Conservation (phyloP, 768 basidiomycete species). For the Leccinellum albellum region DNA sequence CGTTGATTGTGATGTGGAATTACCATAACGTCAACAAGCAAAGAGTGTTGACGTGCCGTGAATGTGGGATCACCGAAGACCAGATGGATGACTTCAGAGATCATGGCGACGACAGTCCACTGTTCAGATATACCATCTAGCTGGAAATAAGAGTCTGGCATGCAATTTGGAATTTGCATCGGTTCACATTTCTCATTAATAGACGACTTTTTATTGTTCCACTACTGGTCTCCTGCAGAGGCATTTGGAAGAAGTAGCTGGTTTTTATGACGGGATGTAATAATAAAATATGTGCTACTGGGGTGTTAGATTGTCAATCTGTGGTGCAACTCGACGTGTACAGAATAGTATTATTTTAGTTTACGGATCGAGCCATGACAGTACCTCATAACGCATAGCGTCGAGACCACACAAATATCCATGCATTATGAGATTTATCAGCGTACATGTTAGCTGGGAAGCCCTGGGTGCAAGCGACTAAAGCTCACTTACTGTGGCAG, state of each 20-base stretch:
- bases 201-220: not conserved
- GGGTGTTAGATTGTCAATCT: not conserved
- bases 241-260: too few species aligned
- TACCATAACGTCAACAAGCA: constrained; percentile 44
- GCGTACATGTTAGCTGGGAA: too few species aligned
- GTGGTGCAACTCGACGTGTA: not conserved
- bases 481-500: too few species aligned
- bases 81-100: constrained; percentile 39
- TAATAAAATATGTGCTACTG: too few species aligned
- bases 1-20: constrained; percentile 41
- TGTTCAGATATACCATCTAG: constrained; percentile 42
- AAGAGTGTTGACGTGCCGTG: constrained; percentile 41
- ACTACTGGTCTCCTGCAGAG: too few species aligned
- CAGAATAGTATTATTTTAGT: not conserved
- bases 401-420: too few species aligned
- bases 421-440: too few species aligned
- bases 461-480: too few species aligned
- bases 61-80: constrained; percentile 40
- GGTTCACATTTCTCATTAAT: not conserved
- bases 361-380: not conserved
- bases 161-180: too few species aligned
- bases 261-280: too few species aligned
- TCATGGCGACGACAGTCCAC: constrained; percentile 49
- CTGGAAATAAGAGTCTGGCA: not conserved
- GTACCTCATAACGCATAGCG: too few species aligned